Evolutionary conservation across 495 filamentous ascomycete genomes (phyloP).

Genomic region (Aspergillus baeticus): DNA sequence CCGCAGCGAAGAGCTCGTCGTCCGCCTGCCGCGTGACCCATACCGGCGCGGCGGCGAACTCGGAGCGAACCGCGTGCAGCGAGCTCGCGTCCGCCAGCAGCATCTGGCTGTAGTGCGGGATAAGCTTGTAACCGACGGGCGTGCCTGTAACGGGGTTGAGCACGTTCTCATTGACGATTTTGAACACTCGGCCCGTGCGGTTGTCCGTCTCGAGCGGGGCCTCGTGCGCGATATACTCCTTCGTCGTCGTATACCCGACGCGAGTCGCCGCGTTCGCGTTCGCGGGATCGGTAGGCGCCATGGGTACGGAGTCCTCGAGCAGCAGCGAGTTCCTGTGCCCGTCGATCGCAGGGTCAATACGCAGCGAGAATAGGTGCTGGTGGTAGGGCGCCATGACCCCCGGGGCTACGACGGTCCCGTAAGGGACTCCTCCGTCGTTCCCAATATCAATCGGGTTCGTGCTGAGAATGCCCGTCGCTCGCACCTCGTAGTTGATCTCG

Average conservation of each 20-base stretch:
- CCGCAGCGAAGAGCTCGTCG: conserved; percentile 74
- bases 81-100: conserved; percentile 69
- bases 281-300: conserved; percentile 63
- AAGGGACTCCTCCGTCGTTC: conserved; percentile 51
- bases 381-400: conserved; percentile 81
- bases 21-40: conserved; percentile 79
- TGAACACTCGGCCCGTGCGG: conserved; percentile 66
- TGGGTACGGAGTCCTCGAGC: conserved; percentile 69
- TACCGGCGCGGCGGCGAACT: conserved; percentile 73
- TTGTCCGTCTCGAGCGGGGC: conserved; percentile 61
- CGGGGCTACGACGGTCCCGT: conserved; percentile 83
- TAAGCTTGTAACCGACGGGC: conserved; percentile 77
- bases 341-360: conserved; percentile 82
- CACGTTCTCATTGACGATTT: conserved; percentile 72
- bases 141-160: conserved; percentile 69
- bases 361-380: conserved; percentile 90
- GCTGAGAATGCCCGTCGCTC: conserved; percentile 85
- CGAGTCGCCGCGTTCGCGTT: conserved; percentile 77
- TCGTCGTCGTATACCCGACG: conserved; percentile 52
- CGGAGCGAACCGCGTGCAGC: conserved; percentile 71
- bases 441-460: conserved; percentile 76
- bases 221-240: conserved; percentile 52
- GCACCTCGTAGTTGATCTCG: conserved; percentile 75
- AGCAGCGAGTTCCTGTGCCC: conserved; percentile 69
- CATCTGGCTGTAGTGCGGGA: conserved; percentile 69